A percentile compares a stretch with the other conserved stretches of the same genome.
These are phyloP conservation scores for Fusarium falciforme DNA, from an alignment of 2,329 filamentous ascomycete genomes.

Conservation along the genomic window DNA sequence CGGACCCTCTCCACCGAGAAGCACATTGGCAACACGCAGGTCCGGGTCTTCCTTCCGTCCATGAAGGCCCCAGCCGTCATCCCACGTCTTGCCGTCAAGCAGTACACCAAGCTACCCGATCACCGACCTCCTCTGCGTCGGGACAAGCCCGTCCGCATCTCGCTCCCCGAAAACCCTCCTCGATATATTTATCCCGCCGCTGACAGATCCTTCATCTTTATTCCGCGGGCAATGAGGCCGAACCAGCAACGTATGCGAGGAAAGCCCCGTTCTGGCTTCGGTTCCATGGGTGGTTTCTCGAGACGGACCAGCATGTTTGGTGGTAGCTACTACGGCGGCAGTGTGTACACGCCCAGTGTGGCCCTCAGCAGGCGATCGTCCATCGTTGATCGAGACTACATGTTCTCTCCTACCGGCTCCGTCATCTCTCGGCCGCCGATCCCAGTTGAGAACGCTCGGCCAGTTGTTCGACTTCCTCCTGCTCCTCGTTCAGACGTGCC, in stretches of 20 bases:
- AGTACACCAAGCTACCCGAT: conserved; percentile 93
- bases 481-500: conserved; percentile 52
- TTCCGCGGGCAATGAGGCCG: conserved; percentile 90
- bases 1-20: conserved; percentile 85
- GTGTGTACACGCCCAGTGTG: conserved; percentile 86
- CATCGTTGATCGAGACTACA: conserved; percentile 73
- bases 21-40: conserved; percentile 84
- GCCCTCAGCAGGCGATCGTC: conserved; percentile 92
- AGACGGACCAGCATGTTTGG: conserved; percentile 87
- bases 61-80: conserved; percentile 79
- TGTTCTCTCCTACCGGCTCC: conserved; percentile 85
- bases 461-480: conserved; percentile 86
- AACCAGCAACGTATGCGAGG: conserved; percentile 84
- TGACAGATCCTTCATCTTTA: conserved; percentile 97
- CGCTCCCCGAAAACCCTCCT: conserved; percentile 80
- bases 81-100: conserved; percentile 82
- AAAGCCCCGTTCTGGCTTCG: conserved; percentile 78
- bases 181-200: conserved; percentile 91
- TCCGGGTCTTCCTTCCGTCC: conserved; percentile 82
- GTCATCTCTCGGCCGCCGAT: conserved; percentile 76
- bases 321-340: conserved; percentile 77
- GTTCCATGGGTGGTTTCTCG: conserved; percentile 74
- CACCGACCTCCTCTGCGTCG: conserved; percentile 93
- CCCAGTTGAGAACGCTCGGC: conserved; percentile 70
- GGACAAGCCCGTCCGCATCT: conserved; percentile 96